phyloP scores from a whole-genome alignment of 202 grass and related monocot genomes.

The Tripidium arundinaceum region DNA sequence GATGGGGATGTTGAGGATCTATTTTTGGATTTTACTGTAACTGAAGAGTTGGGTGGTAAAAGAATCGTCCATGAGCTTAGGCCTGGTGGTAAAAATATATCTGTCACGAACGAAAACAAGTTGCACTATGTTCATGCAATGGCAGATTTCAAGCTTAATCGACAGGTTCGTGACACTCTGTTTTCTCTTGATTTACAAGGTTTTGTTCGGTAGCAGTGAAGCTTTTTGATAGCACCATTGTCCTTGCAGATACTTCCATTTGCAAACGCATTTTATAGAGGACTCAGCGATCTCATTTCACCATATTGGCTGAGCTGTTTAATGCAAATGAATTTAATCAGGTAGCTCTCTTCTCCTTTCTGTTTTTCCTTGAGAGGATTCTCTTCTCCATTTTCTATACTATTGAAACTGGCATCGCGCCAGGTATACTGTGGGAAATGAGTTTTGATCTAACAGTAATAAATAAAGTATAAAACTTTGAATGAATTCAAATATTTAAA shows the following conservation, averaged over 20 bases:
- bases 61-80: constrained; percentile 85
- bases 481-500: background rate
- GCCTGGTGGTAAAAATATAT: constrained; percentile 87
- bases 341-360: constrained; percentile 39
- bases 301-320: constrained; percentile 94
- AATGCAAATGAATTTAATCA: constrained; percentile 99
- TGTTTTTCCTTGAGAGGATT: background rate
- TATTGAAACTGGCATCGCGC: background rate
- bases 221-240: constrained; percentile 24
- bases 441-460: background rate
- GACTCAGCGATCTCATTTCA: constrained; percentile 81
- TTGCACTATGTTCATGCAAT: constrained; percentile 97
- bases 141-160: constrained; percentile 95
- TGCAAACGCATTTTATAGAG: constrained; percentile 97
- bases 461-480: background rate
- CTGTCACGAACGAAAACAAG: constrained; percentile 89
- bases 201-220: constrained; percentile 15
- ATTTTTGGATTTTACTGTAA: constrained; percentile 94
- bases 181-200: constrained; percentile 14
- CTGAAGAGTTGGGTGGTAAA: constrained; percentile 82
- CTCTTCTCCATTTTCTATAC: constrained; percentile 1
- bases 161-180: constrained; percentile 48
- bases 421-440: background rate
- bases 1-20: constrained; percentile 81
- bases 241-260: constrained; percentile 81